Evolutionary conservation across 768 basidiomycete species (phyloP).

Genomic region (Boletus patriciae): DNA sequence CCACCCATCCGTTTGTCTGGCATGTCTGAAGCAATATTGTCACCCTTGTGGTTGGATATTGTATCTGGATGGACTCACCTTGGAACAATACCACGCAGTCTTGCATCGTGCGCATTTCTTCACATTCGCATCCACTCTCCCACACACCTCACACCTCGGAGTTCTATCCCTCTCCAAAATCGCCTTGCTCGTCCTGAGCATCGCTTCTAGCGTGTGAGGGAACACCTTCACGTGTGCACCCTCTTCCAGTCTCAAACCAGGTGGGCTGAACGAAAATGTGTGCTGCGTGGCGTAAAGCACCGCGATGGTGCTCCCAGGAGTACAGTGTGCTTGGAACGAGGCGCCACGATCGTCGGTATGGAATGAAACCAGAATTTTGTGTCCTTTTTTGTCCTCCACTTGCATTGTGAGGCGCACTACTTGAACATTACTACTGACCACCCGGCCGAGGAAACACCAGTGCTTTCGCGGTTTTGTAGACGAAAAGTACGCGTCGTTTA

Average conservation of each 20-base stretch:
- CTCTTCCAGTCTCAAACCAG: constrained; percentile 31
- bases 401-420: constrained; percentile 31
- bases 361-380: constrained; percentile 28
- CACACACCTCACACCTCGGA: constrained; percentile 26
- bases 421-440: constrained; percentile 21
- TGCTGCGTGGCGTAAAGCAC: constrained; percentile 34
- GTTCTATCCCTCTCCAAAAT: constrained; percentile 21
- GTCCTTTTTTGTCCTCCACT: constrained; percentile 31
- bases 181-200: constrained; percentile 25
- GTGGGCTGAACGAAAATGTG: constrained; percentile 31
- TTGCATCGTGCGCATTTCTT: constrained; percentile 32
- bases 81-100: constrained; percentile 32
- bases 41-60: neutral
- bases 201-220: constrained; percentile 27
- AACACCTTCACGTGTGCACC: constrained; percentile 25
- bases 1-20: constrained; percentile 22
- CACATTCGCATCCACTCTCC: constrained; percentile 13
- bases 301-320: constrained; percentile 31
- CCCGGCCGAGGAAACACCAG: constrained; percentile 32
- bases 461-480: constrained; percentile 28
- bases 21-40: constrained; percentile 18
- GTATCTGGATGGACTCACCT: constrained; percentile 13
- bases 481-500: constrained; percentile 20
- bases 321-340: constrained; percentile 21
- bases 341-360: constrained; percentile 34